These are phyloP conservation scores for Aspergillus sp. DNA, from an alignment of 2,329 filamentous ascomycete species.

Conservation along the genomic window DNA sequence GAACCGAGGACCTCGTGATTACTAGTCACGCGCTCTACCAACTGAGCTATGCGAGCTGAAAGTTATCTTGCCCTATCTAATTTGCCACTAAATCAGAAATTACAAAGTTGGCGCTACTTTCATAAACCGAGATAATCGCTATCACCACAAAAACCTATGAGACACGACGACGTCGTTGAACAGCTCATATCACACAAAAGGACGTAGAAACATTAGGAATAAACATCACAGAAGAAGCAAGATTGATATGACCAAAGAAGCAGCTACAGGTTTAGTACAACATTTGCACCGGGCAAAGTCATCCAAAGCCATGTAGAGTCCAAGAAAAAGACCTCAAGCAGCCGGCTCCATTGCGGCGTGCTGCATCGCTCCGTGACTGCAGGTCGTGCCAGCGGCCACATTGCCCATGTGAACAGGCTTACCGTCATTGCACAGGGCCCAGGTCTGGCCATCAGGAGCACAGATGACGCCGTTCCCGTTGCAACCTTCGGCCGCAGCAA, in stretches of 20 bases:
- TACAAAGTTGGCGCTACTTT: no score
- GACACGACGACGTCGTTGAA: no score
- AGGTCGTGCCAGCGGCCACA: slow-evolving; percentile 37
- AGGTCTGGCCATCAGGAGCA: slow-evolving; percentile 27
- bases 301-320: background rate
- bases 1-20: background rate
- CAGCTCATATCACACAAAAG: no score
- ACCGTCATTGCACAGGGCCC: slow-evolving; percentile 34
- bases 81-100: no score
- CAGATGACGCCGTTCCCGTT: slow-evolving; percentile 32
- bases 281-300: slow-evolving; percentile 6
- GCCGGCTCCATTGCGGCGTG: background rate
- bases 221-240: background rate
- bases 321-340: background rate
- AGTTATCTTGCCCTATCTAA: no score
- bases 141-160: no score
- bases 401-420: slow-evolving; percentile 34
- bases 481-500: slow-evolving; percentile 15
- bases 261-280: background rate
- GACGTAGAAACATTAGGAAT: background rate
- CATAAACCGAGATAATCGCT: no score
- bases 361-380: slow-evolving; percentile 25
- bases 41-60: no score
- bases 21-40: no score
- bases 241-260: no score